Conservation (phyloP, 805 yeast genomes). For the Lipomyces orientalis region DNA sequence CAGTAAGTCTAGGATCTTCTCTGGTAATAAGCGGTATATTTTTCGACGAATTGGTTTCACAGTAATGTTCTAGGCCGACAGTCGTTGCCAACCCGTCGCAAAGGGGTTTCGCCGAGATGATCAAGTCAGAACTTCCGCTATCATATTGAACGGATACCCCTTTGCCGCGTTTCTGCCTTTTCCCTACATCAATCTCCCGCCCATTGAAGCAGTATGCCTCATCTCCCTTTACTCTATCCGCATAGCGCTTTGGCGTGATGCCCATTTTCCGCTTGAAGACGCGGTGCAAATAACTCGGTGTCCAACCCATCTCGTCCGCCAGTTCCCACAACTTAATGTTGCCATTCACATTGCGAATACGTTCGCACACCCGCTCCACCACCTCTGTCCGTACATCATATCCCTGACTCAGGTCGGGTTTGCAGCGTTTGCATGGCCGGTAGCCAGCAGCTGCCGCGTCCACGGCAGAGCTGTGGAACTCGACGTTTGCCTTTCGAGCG, state of each 20-base stretch:
- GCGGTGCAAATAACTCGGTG: slow-evolving; percentile 94
- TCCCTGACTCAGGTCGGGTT: slow-evolving; percentile 41
- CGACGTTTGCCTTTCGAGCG: slow-evolving; percentile 18
- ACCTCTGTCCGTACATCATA: background rate
- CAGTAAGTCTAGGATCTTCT: too few relatives aligned
- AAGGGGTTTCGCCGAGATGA: too few relatives aligned
- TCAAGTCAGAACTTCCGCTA: too few relatives aligned
- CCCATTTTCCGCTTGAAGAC: slow-evolving; percentile 55
- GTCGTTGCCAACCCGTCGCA: too few relatives aligned
- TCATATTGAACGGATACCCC: too few relatives aligned
- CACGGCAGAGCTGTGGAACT: background rate
- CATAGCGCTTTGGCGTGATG: slow-evolving; percentile 2
- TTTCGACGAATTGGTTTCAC: too few relatives aligned
- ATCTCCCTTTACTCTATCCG: too few relatives aligned
- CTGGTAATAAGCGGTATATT: too few relatives aligned
- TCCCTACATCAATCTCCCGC: too few relatives aligned
- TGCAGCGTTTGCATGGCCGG: slow-evolving; percentile 26
- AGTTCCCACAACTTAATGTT: slow-evolving; percentile 68
- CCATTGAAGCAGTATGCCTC: too few relatives aligned
- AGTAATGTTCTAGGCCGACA: too few relatives aligned
- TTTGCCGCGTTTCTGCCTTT: too few relatives aligned
- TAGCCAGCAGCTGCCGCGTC: slow-evolving; percentile 11
- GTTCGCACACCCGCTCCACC: slow-evolving; percentile 6
- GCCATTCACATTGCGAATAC: background rate
- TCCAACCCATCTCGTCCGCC: slow-evolving; percentile 79